Percentiles rank a stretch among this genome's conserved stretches.
Conservation (phyloP, 306 rosid genomes). For the Abrus precatorius region DNA sequence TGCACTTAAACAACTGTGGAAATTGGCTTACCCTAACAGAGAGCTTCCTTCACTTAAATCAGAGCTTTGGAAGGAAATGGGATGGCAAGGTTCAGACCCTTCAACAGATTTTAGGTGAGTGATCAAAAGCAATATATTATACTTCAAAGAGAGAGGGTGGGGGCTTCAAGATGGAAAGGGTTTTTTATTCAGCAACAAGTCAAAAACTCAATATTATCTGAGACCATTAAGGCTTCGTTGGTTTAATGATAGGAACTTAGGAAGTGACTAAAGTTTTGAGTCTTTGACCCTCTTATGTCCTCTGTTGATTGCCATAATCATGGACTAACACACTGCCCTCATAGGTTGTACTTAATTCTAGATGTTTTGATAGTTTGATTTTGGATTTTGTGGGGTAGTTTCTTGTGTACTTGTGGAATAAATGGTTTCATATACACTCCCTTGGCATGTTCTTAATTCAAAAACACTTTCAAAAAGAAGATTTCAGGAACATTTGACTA, state of each 20-base stretch:
- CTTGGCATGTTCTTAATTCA: neutral
- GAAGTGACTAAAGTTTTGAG: neutral
- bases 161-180: constrained; percentile 30
- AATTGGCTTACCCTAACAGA: constrained; percentile 84
- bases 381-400: neutral
- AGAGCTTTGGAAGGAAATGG: constrained; percentile 98
- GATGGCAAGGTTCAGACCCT: constrained; percentile 99
- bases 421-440: neutral
- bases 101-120: constrained; percentile 96
- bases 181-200: constrained; percentile 41
- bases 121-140: constrained; percentile 33
- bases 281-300: constrained; percentile 11
- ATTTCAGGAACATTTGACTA: neutral
- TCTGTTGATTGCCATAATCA: neutral
- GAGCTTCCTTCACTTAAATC: constrained; percentile 89
- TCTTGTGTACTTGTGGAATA: constrained; percentile 12
- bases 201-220: neutral
- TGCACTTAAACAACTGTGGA: constrained; percentile 84
- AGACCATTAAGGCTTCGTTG: constrained; percentile 18
- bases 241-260: constrained; percentile 14
- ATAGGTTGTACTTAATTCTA: constrained; percentile 18
- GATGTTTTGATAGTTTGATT: constrained; percentile 27
- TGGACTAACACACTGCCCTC: constrained; percentile 7
- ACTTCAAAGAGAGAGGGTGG: neutral
- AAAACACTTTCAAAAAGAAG: neutral